Evolutionary conservation across 2,329 filamentous ascomycete genomes (phyloP).

Genomic region (Xylaria digitata): DNA sequence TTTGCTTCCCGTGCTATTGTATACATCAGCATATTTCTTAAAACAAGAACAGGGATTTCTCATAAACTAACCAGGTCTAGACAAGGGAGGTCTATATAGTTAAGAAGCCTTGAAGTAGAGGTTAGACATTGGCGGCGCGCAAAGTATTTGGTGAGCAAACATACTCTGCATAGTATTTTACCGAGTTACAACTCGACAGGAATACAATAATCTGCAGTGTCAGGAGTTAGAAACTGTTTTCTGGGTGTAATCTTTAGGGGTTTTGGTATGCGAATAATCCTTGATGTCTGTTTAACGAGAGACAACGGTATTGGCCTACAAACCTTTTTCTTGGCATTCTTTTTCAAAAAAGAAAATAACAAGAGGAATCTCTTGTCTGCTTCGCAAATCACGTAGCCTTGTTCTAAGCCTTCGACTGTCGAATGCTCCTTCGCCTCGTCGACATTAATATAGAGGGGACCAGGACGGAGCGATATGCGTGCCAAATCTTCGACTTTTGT

Average conservation of each 20-base stretch:
- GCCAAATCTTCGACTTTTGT: constrained; percentile 98
- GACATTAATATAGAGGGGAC: constrained; percentile 96
- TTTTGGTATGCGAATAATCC: not conserved
- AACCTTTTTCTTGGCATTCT: constrained; percentile 40
- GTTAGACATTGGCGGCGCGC: constrained; percentile 1
- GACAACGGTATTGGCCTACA: not conserved
- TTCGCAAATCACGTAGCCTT: constrained; percentile 95
- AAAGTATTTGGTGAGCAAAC: not conserved
- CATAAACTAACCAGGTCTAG: constrained; percentile 64
- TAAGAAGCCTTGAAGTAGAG: constrained; percentile 67
- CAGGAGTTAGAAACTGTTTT: constrained; percentile 52
- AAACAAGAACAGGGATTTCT: not conserved
- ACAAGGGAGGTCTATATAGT: constrained; percentile 85
- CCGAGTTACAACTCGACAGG: constrained; percentile 90
- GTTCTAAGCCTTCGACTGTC: constrained; percentile 93
- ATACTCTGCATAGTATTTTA: constrained; percentile 91
- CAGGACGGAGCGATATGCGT: constrained; percentile 88
- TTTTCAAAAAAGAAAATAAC: constrained; percentile 63
- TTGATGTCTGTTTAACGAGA: not conserved
- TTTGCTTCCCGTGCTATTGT: constrained; percentile 82
- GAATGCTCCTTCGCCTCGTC: constrained; percentile 89
- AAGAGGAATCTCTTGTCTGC: constrained; percentile 93
- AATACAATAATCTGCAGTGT: constrained; percentile 85
- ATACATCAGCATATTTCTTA: constrained; percentile 1
- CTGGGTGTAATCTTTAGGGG: not conserved